These are phyloP conservation scores for Phytophthora agathidicida DNA, from an alignment of 352 stramenopile genomes.

Conservation along the genomic window DNA sequence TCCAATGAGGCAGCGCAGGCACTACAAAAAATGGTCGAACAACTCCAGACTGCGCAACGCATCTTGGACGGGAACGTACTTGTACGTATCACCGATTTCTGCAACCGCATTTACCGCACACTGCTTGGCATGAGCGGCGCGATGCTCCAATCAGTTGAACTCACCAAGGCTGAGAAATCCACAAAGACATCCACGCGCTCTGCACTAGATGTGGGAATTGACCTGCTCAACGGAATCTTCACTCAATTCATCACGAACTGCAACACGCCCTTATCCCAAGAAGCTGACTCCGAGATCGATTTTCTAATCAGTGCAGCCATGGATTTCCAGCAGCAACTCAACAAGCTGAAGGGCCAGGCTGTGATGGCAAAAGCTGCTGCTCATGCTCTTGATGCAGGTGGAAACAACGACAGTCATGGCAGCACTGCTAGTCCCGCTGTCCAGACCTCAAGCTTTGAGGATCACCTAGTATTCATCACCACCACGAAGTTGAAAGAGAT, in stretches of 20 bases:
- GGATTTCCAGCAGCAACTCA: slow-evolving; percentile 51
- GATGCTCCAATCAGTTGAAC: slow-evolving; percentile 51
- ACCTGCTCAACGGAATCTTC: slow-evolving; percentile 49
- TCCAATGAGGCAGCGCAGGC: slow-evolving; percentile 45
- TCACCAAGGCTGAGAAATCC: slow-evolving; percentile 30
- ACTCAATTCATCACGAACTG: slow-evolving; percentile 38
- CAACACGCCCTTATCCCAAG: slow-evolving; percentile 14
- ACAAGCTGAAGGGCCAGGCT: slow-evolving; percentile 59
- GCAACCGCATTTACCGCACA: slow-evolving; percentile 55
- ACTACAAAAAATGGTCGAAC: slow-evolving; percentile 37
- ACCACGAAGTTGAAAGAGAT: slow-evolving; percentile 40
- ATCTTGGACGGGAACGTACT: slow-evolving; percentile 23
- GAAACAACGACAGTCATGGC: slow-evolving; percentile 11
- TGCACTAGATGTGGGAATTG: slow-evolving; percentile 45
- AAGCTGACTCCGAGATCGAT: slow-evolving; percentile 20
- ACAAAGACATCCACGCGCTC: slow-evolving; percentile 11
- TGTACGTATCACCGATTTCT: slow-evolving; percentile 31
- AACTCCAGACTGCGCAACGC: slow-evolving; percentile 31
- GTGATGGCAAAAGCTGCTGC: slow-evolving; percentile 33
- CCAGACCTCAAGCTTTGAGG: slow-evolving; percentile 43
- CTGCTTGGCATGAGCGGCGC: slow-evolving; percentile 55
- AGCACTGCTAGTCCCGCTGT: not conserved
- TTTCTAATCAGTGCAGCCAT: slow-evolving; percentile 42
- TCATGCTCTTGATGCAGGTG: slow-evolving; percentile 9
- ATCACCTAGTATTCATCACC: slow-evolving; percentile 47